A percentile compares a stretch with the other conserved stretches of the same genome.
These are phyloP conservation scores for Colletotrichum sp. DNA, from an alignment of 2,329 filamentous ascomycete species.

Conservation along the genomic window DNA sequence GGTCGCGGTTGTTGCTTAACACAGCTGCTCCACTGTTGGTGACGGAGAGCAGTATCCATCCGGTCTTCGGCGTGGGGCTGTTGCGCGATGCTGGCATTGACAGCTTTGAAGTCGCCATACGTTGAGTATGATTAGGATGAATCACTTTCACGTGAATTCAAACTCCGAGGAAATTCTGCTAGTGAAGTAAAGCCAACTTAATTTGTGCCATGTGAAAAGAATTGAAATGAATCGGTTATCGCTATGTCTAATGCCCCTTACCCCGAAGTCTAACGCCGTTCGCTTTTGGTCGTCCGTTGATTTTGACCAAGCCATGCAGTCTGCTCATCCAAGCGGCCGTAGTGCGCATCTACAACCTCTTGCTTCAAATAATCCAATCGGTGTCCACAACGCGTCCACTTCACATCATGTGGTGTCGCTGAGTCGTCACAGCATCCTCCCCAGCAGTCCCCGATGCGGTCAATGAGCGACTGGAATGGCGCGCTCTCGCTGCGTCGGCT, in stretches of 20 bases:
- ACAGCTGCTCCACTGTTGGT: not conserved
- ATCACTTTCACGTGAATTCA: not conserved
- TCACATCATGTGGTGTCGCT: conserved; percentile 20
- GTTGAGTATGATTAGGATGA: not conserved
- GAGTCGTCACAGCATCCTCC: conserved; percentile 22
- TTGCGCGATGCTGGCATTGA: not conserved
- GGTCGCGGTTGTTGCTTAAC: not conserved
- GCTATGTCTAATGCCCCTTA: not conserved
- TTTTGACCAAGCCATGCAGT: conserved; percentile 8
- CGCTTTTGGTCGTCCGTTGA: not conserved
- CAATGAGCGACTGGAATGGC: conserved; percentile 12
- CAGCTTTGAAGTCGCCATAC: not conserved
- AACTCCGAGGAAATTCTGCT: not conserved
- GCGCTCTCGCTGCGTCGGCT: conserved; percentile 18
- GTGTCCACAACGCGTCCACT: conserved; percentile 20
- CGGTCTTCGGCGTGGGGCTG: not conserved
- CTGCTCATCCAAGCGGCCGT: conserved; percentile 14
- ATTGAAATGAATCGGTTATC: not conserved
- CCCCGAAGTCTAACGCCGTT: not conserved
- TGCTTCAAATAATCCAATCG: conserved; percentile 22
- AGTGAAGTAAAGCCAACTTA: not conserved
- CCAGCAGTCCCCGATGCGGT: conserved; percentile 24
- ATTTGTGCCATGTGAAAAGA: not conserved
- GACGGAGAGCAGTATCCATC: not conserved
- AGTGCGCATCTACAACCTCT: conserved; percentile 17